A percentile compares a stretch with the other conserved stretches of the same genome.
phyloP scores from a whole-genome alignment of 1,284 basidiomycete genomes.

The Ganoderma leucocontextum region DNA sequence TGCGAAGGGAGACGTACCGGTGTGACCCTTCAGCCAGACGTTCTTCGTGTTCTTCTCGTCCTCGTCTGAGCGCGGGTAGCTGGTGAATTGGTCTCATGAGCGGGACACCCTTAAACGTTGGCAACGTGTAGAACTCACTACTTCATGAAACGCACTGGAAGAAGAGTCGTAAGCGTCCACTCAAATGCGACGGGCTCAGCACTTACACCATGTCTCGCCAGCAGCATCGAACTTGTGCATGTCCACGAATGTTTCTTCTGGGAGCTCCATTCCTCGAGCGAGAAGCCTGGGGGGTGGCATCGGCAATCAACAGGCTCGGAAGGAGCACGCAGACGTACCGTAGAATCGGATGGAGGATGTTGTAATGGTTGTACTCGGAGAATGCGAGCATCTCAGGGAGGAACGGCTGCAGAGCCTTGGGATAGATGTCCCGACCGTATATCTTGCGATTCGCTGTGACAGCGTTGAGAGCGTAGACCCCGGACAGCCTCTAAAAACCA shows the following conservation, averaged over 20 bases:
- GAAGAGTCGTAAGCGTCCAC: not conserved
- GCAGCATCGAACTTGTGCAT: constrained; percentile 40
- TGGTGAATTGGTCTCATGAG: constrained; percentile 2
- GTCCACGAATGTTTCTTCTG: constrained; percentile 44
- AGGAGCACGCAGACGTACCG: constrained; percentile 41
- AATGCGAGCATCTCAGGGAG: constrained; percentile 67
- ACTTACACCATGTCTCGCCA: constrained; percentile 42
- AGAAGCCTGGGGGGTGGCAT: constrained; percentile 49
- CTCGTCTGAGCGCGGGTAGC: constrained; percentile 48
- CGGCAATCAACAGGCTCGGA: not conserved
- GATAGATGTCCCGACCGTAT: constrained; percentile 51
- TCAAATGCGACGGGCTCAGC: not conserved
- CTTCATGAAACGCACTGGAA: constrained; percentile 44
- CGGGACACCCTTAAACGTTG: not conserved
- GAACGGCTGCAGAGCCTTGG: constrained; percentile 58
- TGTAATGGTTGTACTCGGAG: constrained; percentile 57
- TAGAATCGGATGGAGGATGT: constrained; percentile 58
- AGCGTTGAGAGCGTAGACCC: not conserved
- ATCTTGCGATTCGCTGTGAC: constrained; percentile 56
- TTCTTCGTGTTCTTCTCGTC: constrained; percentile 60
- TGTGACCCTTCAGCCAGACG: constrained; percentile 63
- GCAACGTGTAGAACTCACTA: constrained; percentile 38
- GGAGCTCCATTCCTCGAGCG: constrained; percentile 44
- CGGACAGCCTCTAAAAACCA: not conserved
- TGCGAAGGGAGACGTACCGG: constrained; percentile 9